A percentile compares a stretch with the other conserved stretches of the same genome.
These are phyloP conservation scores for Adansonia rubrostipa DNA, from an alignment of 441 rosid species.

Conservation along the genomic window DNA sequence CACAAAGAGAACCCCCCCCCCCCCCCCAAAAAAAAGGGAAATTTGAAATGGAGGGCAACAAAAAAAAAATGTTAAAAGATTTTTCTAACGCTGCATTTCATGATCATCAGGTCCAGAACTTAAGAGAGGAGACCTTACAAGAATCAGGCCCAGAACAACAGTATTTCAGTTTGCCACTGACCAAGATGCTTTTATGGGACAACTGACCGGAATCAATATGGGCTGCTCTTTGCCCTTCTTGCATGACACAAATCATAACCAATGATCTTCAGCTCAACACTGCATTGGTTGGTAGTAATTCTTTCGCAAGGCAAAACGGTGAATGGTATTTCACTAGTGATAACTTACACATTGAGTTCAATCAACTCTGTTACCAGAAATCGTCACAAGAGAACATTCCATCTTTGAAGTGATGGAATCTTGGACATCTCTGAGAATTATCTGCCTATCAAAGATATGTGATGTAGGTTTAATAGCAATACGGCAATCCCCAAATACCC, in stretches of 20 bases:
- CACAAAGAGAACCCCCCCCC: background rate
- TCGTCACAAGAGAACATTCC: slow-evolving; percentile 63
- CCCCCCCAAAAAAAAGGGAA: background rate
- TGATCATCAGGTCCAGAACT: slow-evolving; percentile 30
- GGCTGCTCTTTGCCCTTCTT: too few species aligned
- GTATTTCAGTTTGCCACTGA: too few species aligned
- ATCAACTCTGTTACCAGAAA: slow-evolving; percentile 50
- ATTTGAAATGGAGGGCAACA: background rate
- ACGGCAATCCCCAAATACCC: slow-evolving; percentile 70
- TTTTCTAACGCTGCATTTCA: slow-evolving; percentile 26
- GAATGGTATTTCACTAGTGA: background rate
- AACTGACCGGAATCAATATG: too few species aligned
- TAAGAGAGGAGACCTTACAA: slow-evolving; percentile 28
- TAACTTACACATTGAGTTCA: slow-evolving; percentile 6
- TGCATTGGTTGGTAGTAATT: background rate
- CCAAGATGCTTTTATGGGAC: too few species aligned
- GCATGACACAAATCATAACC: too few species aligned
- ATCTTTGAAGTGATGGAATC: slow-evolving; percentile 64
- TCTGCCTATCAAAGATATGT: slow-evolving; percentile 47
- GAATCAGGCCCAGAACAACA: slow-evolving; percentile 17
- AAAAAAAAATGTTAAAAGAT: background rate
- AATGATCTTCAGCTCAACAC: too few species aligned
- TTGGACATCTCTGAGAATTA: slow-evolving; percentile 68
- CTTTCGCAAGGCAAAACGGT: background rate
- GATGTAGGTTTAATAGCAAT: slow-evolving; percentile 59